phyloP scores from a whole-genome alignment of 805 yeast genomes.

The Suhomyces kilbournensis region DNA sequence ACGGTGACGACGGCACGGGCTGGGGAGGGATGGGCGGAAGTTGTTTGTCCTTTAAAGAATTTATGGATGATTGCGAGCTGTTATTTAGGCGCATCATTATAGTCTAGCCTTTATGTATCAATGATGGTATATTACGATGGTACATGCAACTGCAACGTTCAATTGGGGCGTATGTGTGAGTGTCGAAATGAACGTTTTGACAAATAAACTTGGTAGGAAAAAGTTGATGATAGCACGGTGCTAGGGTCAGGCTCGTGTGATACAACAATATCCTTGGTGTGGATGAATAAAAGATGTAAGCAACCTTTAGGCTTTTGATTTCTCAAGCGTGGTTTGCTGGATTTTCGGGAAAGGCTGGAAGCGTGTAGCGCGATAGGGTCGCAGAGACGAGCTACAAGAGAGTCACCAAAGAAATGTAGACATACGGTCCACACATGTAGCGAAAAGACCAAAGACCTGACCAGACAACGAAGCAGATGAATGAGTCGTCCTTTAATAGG shows the following conservation, averaged over 20 bases:
- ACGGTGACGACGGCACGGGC: constrained; percentile 8
- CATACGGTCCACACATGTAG: background rate
- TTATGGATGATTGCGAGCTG: constrained; percentile 20
- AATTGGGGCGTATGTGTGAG: background rate
- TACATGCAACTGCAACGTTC: background rate
- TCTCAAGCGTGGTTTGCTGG: background rate
- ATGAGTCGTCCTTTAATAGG: background rate
- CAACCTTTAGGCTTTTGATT: background rate
- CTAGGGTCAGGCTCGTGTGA: background rate
- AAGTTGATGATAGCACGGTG: background rate
- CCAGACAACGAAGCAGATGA: background rate
- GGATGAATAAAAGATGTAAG: background rate
- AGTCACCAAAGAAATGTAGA: background rate
- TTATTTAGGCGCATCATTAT: constrained; percentile 17
- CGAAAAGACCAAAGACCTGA: background rate
- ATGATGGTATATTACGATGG: background rate
- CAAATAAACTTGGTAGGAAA: background rate
- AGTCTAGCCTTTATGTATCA: background rate
- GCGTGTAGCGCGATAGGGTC: background rate
- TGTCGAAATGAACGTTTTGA: background rate
- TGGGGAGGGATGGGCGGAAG: constrained; percentile 36
- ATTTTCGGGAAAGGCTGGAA: background rate
- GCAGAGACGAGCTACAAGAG: background rate
- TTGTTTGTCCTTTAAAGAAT: constrained; percentile 28
- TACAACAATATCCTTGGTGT: background rate